Evolutionary conservation across 257 asterid genomes (phyloP), one percentile per base, ranked within the genome.

Genomic region (Forsythia suspensa): DNA sequence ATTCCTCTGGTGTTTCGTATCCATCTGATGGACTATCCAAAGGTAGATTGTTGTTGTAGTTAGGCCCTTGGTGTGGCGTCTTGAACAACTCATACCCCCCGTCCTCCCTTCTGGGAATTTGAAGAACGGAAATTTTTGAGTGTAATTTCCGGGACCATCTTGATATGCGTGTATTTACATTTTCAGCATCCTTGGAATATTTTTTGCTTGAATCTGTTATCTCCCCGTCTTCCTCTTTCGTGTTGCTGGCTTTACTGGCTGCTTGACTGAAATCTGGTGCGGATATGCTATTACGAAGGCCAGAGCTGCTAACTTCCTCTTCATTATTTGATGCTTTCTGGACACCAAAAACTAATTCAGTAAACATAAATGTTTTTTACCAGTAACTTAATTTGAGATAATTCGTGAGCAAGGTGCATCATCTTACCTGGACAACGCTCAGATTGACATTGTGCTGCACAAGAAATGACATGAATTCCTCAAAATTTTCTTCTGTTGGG

Each of bases 401-500:
- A 40, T 4, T 40, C 42, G 6, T 6, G 6, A 57, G 36, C 38
- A 16, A 16, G 39, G 21, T 21, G 24, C 78, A 21, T 37, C 52
- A 37, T 63, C 72, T 75, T 79, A 94, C 97, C 97, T 89, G 94
- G 68, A 95, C 91, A 66, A 55, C 86, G 76, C 83, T 84, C 71
- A 89, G 75, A 73, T 92, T 94, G 29, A 92, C 97, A 21, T 85
- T 80, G 78, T 89, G 86, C 55, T 87, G 77, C 85, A 79, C 16
- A 65, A 95, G 96, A 84, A 86, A 92, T 1, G 84, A 78, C 91
- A 92, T 88, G 67, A 95, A 87, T 79, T 90, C 98, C 84, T 91
- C 91, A 38, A 95, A 91, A 80, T 93, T 92, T 82, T 95, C 97
- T 86, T 88, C 94, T 0, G 97, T 95, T n/a, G 98, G 98, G 82